Evolutionary conservation across 345 rosid species (phyloP).

Genomic region (Sisymbrium irio): DNA sequence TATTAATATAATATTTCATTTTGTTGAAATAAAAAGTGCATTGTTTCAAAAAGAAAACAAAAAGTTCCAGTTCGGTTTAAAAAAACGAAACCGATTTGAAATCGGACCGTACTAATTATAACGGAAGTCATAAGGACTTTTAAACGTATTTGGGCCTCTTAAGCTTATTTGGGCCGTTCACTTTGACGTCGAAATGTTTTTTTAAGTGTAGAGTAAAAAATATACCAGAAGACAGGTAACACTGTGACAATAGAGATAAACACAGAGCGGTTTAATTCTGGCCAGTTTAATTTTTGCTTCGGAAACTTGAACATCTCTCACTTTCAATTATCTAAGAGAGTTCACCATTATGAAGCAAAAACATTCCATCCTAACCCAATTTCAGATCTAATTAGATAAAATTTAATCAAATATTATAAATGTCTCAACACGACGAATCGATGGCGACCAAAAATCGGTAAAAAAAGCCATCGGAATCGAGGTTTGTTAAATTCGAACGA

Average conservation of each 20-base stretch:
- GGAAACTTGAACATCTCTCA: slow-evolving; percentile 42
- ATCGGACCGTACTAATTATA: too few species aligned
- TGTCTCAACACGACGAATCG: slow-evolving; percentile 8
- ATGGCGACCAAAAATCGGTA: not conserved
- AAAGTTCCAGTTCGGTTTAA: too few species aligned
- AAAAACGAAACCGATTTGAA: too few species aligned
- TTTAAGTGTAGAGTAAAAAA: not conserved
- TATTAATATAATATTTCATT: too few species aligned
- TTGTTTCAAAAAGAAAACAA: too few species aligned
- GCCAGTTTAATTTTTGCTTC: slow-evolving; percentile 31
- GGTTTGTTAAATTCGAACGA: slow-evolving; percentile 6
- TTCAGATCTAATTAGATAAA: not conserved
- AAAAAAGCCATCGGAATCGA: not conserved
- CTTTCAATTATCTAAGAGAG: slow-evolving; percentile 23
- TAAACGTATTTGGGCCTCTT: not conserved
- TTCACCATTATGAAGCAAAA: slow-evolving; percentile 37
- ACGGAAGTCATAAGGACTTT: not conserved
- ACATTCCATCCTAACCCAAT: too few species aligned
- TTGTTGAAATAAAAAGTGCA: too few species aligned
- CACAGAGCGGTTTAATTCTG: slow-evolving; percentile 37
- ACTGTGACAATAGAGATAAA: slow-evolving; percentile 19
- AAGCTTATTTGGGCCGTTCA: too few species aligned
- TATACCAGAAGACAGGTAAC: slow-evolving; percentile 38
- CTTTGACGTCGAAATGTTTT: too few species aligned
- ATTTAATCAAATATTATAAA: too few species aligned